Conservation (phyloP, 495 filamentous ascomycete genomes). For the Hypoxylon rickii region DNA sequence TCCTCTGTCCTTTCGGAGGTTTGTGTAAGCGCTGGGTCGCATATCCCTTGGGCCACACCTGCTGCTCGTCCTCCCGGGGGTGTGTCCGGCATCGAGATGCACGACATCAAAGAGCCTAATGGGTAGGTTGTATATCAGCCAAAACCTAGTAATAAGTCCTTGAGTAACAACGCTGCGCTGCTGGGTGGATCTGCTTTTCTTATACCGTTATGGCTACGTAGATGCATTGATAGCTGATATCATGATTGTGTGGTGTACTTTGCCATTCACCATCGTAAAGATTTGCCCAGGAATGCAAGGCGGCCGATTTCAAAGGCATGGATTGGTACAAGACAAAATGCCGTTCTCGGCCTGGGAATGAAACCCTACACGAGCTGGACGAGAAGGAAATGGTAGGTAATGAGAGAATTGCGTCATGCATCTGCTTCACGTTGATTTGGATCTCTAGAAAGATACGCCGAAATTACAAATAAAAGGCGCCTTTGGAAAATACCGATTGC, state of each 20-base stretch:
- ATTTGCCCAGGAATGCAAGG: constrained; percentile 8
- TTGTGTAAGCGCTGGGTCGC: constrained; percentile 10
- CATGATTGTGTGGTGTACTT: background rate
- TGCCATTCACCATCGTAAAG: constrained; percentile 13
- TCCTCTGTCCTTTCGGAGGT: constrained; percentile 14
- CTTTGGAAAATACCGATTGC: background rate
- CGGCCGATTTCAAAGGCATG: constrained; percentile 9
- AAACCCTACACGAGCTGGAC: constrained; percentile 21
- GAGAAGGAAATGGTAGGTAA: constrained; percentile 14
- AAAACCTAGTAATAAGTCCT: constrained; percentile 28
- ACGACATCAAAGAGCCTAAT: constrained; percentile 35
- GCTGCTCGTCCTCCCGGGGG: constrained; percentile 5
- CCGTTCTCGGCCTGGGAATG: constrained; percentile 32
- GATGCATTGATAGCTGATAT: constrained; percentile 5
- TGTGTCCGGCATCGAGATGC: constrained; percentile 22
- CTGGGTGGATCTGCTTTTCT: constrained; percentile 20
- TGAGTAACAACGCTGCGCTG: constrained; percentile 21
- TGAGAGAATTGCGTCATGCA: constrained; percentile 26
- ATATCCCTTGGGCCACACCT: constrained; percentile 16
- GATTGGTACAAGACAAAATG: constrained; percentile 7
- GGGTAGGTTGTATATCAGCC: constrained; percentile 27
- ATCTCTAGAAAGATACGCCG: constrained; percentile 11
- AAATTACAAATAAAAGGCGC: constrained; percentile 35
- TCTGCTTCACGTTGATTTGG: constrained; percentile 13
- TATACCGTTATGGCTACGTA: constrained; percentile 22